Percentiles rank a stretch among this genome's conserved stretches.
Evolutionary conservation across 345 rosid genomes (phyloP).

Genomic region (thale cress (Arabidopsis thaliana)): DNA sequence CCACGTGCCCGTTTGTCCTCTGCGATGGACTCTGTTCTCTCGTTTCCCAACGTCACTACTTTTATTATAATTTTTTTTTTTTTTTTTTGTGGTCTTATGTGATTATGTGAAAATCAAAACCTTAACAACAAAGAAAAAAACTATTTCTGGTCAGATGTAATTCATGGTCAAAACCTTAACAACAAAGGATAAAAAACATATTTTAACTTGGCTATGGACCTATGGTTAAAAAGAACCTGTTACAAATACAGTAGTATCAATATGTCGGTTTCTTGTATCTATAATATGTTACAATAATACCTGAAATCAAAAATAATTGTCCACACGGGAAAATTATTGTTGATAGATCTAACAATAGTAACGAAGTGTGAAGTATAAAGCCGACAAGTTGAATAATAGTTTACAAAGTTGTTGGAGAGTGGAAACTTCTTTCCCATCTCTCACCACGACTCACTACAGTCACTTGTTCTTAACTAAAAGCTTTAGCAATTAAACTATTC

Average conservation of each 20-base stretch:
- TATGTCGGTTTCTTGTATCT: neutral
- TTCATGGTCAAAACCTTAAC: neutral
- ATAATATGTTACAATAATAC: constrained; percentile 1
- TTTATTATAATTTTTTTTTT: neutral
- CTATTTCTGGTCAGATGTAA: neutral
- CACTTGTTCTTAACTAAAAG: neutral
- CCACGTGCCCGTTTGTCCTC: constrained; percentile 20
- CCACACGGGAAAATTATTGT: neutral
- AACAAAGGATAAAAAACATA: no score
- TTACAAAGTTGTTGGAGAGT: constrained; percentile 33
- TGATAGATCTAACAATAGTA: constrained; percentile 10
- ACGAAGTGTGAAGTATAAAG: constrained; percentile 20
- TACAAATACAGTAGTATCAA: neutral
- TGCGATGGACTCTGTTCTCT: constrained; percentile 15
- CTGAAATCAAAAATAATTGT: neutral
- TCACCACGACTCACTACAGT: constrained; percentile 9
- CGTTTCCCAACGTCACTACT: constrained; percentile 15
- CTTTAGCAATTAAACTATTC: neutral
- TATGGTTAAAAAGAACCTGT: neutral
- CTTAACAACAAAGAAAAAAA: no score
- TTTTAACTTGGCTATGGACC: neutral
- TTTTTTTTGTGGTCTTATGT: neutral
- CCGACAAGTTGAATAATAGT: constrained; percentile 36
- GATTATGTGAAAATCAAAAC: no score
- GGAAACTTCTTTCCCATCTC: constrained; percentile 15